Evolutionary conservation across 805 yeast genomes (phyloP).

Genomic region (Ogataea neopini): DNA sequence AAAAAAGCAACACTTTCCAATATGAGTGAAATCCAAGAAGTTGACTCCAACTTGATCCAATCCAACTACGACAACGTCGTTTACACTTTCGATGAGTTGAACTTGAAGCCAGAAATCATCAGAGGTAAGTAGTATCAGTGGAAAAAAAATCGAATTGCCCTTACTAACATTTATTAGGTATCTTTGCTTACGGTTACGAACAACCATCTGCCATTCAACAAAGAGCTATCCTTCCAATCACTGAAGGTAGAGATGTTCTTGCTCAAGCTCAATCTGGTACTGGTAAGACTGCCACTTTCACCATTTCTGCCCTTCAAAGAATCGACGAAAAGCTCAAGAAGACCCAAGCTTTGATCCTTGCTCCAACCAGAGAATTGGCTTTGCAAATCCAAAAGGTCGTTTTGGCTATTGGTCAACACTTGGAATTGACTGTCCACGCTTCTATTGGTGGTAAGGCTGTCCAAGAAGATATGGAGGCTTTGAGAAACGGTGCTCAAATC

Average conservation of each 20-base stretch:
- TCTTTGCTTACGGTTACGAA: constrained; percentile 91
- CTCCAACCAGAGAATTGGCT: constrained; percentile 97
- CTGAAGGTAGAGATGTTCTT: constrained; percentile 90
- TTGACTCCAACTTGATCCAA: constrained; percentile 82
- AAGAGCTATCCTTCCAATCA: constrained; percentile 94
- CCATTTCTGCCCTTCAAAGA: constrained; percentile 89
- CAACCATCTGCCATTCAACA: constrained; percentile 97
- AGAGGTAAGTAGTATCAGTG: constrained; percentile 46
- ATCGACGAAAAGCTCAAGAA: constrained; percentile 71
- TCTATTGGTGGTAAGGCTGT: constrained; percentile 92
- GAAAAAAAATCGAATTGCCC: not conserved
- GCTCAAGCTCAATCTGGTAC: constrained; percentile 99
- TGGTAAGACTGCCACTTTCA: constrained; percentile 97
- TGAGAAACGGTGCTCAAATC: constrained; percentile 79
- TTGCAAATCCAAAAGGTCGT: constrained; percentile 89
- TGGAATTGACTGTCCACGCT: constrained; percentile 85
- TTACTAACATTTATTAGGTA: constrained; percentile 44
- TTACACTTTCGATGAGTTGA: constrained; percentile 72
- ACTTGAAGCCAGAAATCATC: constrained; percentile 69
- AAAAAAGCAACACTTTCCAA: constrained; percentile 15
- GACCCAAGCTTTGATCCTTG: constrained; percentile 85
- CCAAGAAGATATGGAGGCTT: constrained; percentile 74
- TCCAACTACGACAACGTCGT: constrained; percentile 95
- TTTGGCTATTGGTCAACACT: constrained; percentile 79
- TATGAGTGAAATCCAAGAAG: constrained; percentile 62